These are phyloP conservation scores for Ampelomyces quisqualis DNA, from an alignment of 2,329 filamentous ascomycete genomes.

Conservation along the genomic window DNA sequence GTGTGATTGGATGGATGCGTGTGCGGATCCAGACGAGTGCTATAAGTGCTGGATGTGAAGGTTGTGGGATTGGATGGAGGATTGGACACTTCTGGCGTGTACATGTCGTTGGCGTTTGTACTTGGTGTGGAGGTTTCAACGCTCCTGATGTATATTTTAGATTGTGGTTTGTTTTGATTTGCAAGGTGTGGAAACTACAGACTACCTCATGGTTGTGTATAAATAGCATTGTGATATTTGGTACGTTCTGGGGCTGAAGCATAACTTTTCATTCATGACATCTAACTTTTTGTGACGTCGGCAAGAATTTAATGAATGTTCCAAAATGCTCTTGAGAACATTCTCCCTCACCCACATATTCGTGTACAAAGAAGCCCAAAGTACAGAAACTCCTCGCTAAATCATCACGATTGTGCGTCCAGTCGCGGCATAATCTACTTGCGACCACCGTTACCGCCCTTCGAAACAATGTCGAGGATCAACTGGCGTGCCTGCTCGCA, in stretches of 20 bases:
- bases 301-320: not conserved
- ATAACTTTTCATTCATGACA: constrained; percentile 3
- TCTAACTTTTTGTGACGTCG: not conserved
- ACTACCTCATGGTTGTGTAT: not conserved
- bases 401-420: not conserved
- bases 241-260: not conserved
- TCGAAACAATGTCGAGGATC: constrained; percentile 75
- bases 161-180: not conserved
- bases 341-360: not conserved
- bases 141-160: no score
- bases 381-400: constrained; percentile 6
- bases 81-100: no score
- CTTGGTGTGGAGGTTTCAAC: no score
- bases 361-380: not conserved
- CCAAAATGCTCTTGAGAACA: not conserved
- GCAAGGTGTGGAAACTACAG: not conserved
- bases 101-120: no score
- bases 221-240: not conserved
- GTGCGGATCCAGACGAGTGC: not conserved
- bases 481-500: constrained; percentile 85
- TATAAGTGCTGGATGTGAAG: not conserved
- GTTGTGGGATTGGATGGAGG: not conserved
- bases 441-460: constrained; percentile 30
- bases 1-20: not conserved
- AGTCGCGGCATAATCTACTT: constrained; percentile 11